Evolutionary conservation across 2,329 filamentous ascomycete species (phyloP), one percentile per base, ranked within the genome.

Genomic region (Fusarium pseudonygamai): DNA sequence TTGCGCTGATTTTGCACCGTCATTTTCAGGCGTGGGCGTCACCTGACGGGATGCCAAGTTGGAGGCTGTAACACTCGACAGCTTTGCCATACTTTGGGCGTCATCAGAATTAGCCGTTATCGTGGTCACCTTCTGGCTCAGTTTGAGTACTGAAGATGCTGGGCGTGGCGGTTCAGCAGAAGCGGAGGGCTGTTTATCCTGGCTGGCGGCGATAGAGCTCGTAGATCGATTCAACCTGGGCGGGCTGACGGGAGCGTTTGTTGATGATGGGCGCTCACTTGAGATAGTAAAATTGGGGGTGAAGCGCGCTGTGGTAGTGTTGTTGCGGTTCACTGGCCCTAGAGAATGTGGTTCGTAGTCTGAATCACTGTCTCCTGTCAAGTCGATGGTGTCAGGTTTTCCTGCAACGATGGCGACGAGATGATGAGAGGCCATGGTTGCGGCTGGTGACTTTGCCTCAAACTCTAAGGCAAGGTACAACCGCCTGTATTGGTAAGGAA

Each of bases 181-280:
- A 11, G 18, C 26, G 36, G 36, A 60, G n/a, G 32, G 30, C 28
- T 55, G 47, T 43, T 58, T 49, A n/a, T 40, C 42, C 39, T 64
- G 66, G 43, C 43, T 56, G 20, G 64, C n/a, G 28, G 62, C 32
- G 59, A 50, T 69, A 59, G 46, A 62, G 40, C 58, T 40, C 30
- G 49, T 49, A 30, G 71, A 59, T 61, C 79, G 75, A 60, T 75
- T 78, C 46, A 79, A 58, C 6, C 71, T 78, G 30, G 78, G 78
- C 18, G 80, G 79, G 67, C 78, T 82, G 61, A 79, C 77, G 59
- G 77, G 73, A 40, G 69, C 53, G 52, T 66, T 62, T 49, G 50
- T 68, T 58, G 64, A 61, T 18, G 68, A 64, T 46, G 71, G 58
- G 46, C 45, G 63, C 36, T 62, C 59, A 60, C 42, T 60, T 47